A percentile compares a stretch with the other conserved stretches of the same genome.
phyloP scores from a whole-genome alignment of 345 rosid genomes.

The Aquilaria sinensis region DNA sequence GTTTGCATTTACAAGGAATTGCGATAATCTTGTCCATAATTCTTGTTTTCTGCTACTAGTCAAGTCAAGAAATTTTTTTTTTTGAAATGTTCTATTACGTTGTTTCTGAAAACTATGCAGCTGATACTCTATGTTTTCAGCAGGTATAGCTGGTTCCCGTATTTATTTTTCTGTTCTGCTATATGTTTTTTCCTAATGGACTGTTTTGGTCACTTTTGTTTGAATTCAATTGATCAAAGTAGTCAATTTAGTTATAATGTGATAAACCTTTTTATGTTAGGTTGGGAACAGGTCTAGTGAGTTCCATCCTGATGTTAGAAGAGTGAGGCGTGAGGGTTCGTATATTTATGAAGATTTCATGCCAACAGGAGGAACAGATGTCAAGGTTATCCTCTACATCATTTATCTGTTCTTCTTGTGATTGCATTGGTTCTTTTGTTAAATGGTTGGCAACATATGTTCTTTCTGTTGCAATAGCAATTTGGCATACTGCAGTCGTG shows the following conservation, averaged over 20 bases:
- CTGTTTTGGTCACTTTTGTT: not conserved
- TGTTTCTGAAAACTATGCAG: too few relatives aligned
- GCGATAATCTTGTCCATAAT: too few relatives aligned
- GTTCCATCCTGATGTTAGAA: slow-evolving; percentile 90
- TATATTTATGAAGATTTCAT: slow-evolving; percentile 92
- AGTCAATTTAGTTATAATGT: too few relatives aligned
- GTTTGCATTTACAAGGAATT: too few relatives aligned
- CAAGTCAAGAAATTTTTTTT: too few relatives aligned
- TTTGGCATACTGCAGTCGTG: not conserved
- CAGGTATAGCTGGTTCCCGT: too few relatives aligned
- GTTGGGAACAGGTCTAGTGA: slow-evolving; percentile 93
- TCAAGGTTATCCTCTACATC: slow-evolving; percentile 32
- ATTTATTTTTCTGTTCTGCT: too few relatives aligned
- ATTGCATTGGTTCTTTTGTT: not conserved
- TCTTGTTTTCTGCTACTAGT: too few relatives aligned
- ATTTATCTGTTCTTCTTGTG: not conserved
- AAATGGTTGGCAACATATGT: not conserved
- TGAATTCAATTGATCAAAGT: not conserved
- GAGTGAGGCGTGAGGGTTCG: slow-evolving; percentile 93
- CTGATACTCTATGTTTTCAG: too few relatives aligned
- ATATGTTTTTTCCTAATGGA: not conserved
- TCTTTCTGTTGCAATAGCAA: not conserved
- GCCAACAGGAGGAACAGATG: slow-evolving; percentile 99
- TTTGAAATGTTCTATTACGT: too few relatives aligned
- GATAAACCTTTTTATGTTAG: slow-evolving; percentile 23